Conservation (phyloP, 2,329 filamentous ascomycete species). For the Fusarium falciforme region DNA sequence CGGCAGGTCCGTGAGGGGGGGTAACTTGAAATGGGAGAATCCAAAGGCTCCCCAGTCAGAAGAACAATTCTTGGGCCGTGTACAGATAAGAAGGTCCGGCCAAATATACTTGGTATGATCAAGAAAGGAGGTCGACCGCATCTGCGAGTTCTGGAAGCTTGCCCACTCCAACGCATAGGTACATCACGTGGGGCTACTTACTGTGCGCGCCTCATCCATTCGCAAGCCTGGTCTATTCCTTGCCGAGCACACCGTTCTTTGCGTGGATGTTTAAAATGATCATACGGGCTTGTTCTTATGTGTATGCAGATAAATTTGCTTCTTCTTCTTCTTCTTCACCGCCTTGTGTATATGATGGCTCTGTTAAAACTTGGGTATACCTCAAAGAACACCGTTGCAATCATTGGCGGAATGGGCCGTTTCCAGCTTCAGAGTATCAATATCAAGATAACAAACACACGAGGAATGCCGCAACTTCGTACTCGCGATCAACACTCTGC, state of each 20-base stretch:
- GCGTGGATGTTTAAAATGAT: background rate
- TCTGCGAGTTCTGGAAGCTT: slow-evolving; percentile 26
- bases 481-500: too few species aligned
- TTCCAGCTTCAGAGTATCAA: background rate
- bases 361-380: background rate
- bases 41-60: slow-evolving; percentile 1
- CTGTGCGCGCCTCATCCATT: slow-evolving; percentile 33
- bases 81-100: slow-evolving; percentile 7
- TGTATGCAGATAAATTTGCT: background rate
- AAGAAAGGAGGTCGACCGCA: slow-evolving; percentile 33
- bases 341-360: background rate
- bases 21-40: slow-evolving; percentile 9
- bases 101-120: slow-evolving; percentile 16
- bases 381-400: background rate
- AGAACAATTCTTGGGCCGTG: background rate
- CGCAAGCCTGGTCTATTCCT: slow-evolving; percentile 5
- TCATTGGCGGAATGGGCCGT: background rate
- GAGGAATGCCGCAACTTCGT: background rate
- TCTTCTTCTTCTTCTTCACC: background rate
- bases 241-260: slow-evolving; percentile 1
- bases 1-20: slow-evolving; percentile 9
- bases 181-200: slow-evolving; percentile 42
- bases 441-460: background rate
- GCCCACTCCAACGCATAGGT: slow-evolving; percentile 18
- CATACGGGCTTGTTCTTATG: background rate